These are phyloP conservation scores for Colletotrichum graminicola DNA, from an alignment of 2,329 filamentous ascomycete genomes.

Conservation along the genomic window DNA sequence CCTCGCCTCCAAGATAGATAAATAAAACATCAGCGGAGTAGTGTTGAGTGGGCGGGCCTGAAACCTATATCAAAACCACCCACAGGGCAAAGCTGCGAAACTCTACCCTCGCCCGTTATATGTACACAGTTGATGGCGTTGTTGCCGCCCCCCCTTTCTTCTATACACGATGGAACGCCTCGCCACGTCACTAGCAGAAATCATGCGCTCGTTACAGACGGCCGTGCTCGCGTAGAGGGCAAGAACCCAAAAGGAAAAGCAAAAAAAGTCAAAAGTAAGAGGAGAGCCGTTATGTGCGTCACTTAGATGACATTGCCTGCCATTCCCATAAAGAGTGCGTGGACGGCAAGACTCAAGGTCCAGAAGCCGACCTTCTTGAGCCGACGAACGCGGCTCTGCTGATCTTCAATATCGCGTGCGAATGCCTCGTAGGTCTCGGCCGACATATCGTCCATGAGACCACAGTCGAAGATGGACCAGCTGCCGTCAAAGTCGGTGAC, in stretches of 20 bases:
- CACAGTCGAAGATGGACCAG: constrained; percentile 95
- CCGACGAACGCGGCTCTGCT: constrained; percentile 84
- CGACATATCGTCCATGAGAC: constrained; percentile 91
- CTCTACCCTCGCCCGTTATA: constrained; percentile 16
- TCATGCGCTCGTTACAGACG: constrained; percentile 38
- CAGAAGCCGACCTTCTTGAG: constrained; percentile 97
- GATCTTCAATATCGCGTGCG: constrained; percentile 88
- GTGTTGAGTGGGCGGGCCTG: constrained; percentile 3
- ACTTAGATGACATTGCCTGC: constrained; percentile 78
- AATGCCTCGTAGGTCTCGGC: constrained; percentile 97
- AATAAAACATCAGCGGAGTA: neutral
- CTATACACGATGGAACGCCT: constrained; percentile 32
- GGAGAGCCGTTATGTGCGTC: neutral
- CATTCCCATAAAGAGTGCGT: constrained; percentile 95
- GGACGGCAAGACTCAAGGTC: constrained; percentile 91
- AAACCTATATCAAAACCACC: neutral
- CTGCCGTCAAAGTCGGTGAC: constrained; percentile 91
- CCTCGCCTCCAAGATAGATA: constrained; percentile 18
- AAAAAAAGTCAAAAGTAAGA: constrained; percentile 14
- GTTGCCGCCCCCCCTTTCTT: constrained; percentile 3
- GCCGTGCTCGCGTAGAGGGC: constrained; percentile 23
- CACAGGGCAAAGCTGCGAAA: neutral
- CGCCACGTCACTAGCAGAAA: constrained; percentile 15
- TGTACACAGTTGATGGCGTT: constrained; percentile 23
- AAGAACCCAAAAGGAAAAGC: neutral